Conservation (phyloP, 352 stramenopile species). For the Aphanomyces euteiches region DNA sequence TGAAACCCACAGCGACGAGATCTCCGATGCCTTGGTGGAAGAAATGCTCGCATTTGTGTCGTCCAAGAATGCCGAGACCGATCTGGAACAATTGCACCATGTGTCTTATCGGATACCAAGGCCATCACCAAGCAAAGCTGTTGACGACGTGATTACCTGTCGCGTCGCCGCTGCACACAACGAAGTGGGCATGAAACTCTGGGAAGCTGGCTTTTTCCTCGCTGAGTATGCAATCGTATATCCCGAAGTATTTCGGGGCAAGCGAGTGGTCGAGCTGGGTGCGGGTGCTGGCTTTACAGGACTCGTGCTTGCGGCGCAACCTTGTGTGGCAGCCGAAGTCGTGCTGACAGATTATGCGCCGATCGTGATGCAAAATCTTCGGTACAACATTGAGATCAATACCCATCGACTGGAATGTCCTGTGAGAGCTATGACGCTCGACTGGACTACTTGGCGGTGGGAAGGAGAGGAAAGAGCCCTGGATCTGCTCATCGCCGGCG, state of each 20-base stretch:
- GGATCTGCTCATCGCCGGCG: constrained; percentile 64
- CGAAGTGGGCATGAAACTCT: constrained; percentile 79
- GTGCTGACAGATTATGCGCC: constrained; percentile 74
- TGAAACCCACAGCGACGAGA: constrained; percentile 42
- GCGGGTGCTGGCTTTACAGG: constrained; percentile 70
- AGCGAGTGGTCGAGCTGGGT: constrained; percentile 65
- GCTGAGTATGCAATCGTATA: constrained; percentile 67
- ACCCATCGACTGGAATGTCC: constrained; percentile 32
- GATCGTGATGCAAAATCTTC: constrained; percentile 77
- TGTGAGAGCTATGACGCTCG: constrained; percentile 53
- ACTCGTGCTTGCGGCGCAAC: constrained; percentile 48
- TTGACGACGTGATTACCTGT: constrained; percentile 53
- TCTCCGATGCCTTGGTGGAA: constrained; percentile 50
- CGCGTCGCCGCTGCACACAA: constrained; percentile 77
- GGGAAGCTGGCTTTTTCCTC: constrained; percentile 73
- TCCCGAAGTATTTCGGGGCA: constrained; percentile 43
- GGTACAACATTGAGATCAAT: constrained; percentile 81
- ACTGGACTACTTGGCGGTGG: constrained; percentile 69
- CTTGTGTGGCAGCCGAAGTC: constrained; percentile 35
- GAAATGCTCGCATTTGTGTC: constrained; percentile 60
- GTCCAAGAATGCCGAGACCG: constrained; percentile 36
- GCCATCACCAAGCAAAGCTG: neutral
- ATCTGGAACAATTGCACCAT: constrained; percentile 65
- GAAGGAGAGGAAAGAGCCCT: constrained; percentile 35
- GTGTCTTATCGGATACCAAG: constrained; percentile 54